These are phyloP conservation scores for Lycium ferocissimum DNA, from an alignment of 257 asterid species.

Conservation along the genomic window DNA sequence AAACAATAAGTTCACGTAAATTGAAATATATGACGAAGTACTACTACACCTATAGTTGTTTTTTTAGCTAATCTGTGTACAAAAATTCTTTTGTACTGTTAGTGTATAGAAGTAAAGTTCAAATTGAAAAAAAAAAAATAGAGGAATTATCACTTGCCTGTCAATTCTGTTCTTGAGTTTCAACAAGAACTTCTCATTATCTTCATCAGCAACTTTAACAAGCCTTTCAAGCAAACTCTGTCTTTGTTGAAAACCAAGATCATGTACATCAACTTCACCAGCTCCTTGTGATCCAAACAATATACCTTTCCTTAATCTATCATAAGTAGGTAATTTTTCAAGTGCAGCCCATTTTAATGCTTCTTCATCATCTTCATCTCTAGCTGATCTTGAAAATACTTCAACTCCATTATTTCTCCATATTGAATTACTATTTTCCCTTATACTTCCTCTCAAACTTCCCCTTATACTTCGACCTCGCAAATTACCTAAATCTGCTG, in stretches of 20 bases:
- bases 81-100: not conserved
- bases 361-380: slow-evolving; percentile 75
- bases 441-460: slow-evolving; percentile 42
- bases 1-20: not conserved
- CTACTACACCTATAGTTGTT: not conserved
- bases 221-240: slow-evolving; percentile 56
- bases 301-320: slow-evolving; percentile 69
- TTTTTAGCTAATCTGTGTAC: not conserved
- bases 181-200: slow-evolving; percentile 67
- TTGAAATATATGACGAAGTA: not conserved
- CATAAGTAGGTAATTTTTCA: slow-evolving; percentile 71
- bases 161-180: slow-evolving; percentile 68
- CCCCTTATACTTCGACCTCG: slow-evolving; percentile 39
- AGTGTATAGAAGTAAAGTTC: not conserved
- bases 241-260: slow-evolving; percentile 56
- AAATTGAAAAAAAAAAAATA: not conserved
- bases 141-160: slow-evolving; percentile 40
- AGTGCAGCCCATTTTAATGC: slow-evolving; percentile 73
- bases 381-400: slow-evolving; percentile 54
- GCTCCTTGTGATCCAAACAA: slow-evolving; percentile 62
- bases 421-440: slow-evolving; percentile 49
- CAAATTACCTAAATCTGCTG: slow-evolving; percentile 12
- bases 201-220: slow-evolving; percentile 55
- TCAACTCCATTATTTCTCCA: slow-evolving; percentile 63
- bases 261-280: slow-evolving; percentile 50